Evolutionary conservation across 129 eudicot species (phyloP).

Genomic region (Artemisia argyi): DNA sequence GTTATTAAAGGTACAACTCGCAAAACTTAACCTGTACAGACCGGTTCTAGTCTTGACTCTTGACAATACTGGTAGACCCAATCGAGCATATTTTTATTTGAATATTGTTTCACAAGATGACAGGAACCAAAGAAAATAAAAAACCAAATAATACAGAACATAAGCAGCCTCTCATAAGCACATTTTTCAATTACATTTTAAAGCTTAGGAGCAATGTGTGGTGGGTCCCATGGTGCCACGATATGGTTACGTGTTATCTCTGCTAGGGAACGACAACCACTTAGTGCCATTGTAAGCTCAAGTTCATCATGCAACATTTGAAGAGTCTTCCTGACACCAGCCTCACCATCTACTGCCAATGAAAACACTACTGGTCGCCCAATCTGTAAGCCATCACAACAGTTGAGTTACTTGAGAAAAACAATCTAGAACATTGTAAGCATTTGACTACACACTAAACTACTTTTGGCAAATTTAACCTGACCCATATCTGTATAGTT

Average conservation of each 20-base stretch:
- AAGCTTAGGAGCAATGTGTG: conserved; percentile 45
- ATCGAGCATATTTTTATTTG: background rate
- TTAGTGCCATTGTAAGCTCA: conserved; percentile 87
- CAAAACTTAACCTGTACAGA: no score
- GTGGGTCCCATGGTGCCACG: conserved; percentile 63
- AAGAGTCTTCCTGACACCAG: conserved; percentile 79
- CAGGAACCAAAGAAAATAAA: conserved; percentile 1
- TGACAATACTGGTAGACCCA: background rate
- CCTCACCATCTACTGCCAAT: conserved; percentile 88
- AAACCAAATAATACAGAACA: background rate
- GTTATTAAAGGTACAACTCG: no score
- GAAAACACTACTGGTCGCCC: conserved; percentile 85
- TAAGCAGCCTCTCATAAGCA: background rate
- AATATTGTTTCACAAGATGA: conserved; percentile 25
- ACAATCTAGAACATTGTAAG: background rate
- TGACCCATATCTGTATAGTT: no score
- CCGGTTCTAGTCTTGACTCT: no score
- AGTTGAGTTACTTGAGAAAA: background rate
- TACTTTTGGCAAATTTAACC: no score
- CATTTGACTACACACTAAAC: no score
- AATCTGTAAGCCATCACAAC: conserved; percentile 42
- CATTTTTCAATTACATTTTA: conserved; percentile 22
- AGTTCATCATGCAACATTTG: conserved; percentile 87
- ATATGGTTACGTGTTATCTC: conserved; percentile 77
- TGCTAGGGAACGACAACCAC: conserved; percentile 80